phyloP scores from a whole-genome alignment of 345 rosid species.

The Syzygium grande region DNA sequence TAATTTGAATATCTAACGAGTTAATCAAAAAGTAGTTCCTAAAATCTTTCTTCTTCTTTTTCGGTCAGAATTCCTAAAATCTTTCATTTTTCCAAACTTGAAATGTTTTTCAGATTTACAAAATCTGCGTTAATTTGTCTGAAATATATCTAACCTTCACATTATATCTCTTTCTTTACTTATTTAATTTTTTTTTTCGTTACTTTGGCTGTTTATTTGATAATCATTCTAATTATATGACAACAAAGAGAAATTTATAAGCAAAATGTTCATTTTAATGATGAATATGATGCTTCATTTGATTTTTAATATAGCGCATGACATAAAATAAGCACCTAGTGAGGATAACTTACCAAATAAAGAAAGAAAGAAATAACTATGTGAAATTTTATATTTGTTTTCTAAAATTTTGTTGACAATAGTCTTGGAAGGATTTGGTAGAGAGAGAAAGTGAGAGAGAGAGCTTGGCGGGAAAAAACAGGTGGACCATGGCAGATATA shows the following conservation, averaged over 20 bases:
- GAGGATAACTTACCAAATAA: not conserved
- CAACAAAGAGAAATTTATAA: not conserved
- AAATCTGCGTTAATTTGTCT: not conserved
- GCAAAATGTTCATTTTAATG: not conserved
- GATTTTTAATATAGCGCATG: not conserved
- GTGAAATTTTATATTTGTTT: not conserved
- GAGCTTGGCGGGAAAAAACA: not conserved
- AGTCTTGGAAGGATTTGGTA: not conserved
- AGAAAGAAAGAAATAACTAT: not conserved
- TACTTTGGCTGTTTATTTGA: not conserved
- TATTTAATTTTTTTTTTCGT: not conserved
- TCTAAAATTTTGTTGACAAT: not conserved
- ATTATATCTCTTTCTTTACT: not conserved
- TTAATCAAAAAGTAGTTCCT: not conserved
- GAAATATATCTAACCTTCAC: not conserved
- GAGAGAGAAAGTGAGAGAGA: not conserved
- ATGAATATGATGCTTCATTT: not conserved
- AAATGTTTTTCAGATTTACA: not conserved
- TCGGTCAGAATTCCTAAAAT: not conserved
- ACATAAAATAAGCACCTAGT: not conserved
- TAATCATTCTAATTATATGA: not conserved
- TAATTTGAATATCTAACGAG: not conserved
- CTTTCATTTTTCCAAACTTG: not conserved
- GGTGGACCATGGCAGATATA: not conserved
- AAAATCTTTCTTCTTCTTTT: not conserved